Conservation (phyloP, 2,329 filamentous ascomycete genomes). For the Fusarium sp. region DNA sequence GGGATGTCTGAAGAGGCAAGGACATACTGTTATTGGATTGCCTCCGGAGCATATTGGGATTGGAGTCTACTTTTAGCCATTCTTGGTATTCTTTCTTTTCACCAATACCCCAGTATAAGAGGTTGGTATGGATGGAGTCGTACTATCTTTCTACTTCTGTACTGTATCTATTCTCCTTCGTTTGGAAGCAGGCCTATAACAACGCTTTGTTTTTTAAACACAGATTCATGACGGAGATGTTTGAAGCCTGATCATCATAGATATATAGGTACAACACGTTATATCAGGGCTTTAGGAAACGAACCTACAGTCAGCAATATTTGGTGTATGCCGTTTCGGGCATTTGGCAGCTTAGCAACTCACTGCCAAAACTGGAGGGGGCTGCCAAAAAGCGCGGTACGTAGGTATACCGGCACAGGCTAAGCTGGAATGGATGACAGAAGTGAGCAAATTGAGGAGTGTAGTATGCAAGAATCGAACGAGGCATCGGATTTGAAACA, state of each 20-base stretch:
- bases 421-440: not conserved
- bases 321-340: not conserved
- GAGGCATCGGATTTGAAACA: constrained; percentile 42
- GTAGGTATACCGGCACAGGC: not conserved
- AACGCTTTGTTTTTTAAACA: not conserved
- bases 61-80: constrained; percentile 20
- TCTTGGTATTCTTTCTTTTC: constrained; percentile 9
- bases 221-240: not conserved
- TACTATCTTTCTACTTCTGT: constrained; percentile 1
- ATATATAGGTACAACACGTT: not conserved
- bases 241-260: not conserved
- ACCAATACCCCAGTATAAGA: constrained; percentile 27
- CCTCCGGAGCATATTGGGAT: constrained; percentile 21
- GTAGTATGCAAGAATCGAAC: constrained; percentile 44
- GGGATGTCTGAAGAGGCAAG: constrained; percentile 25
- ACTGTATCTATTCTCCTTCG: constrained; percentile 7
- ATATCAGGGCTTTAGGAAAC: not conserved
- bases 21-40: constrained; percentile 11
- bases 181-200: constrained; percentile 2
- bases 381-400: not conserved
- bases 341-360: not conserved
- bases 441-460: constrained; percentile 24
- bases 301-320: not conserved
- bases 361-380: not conserved
- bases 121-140: constrained; percentile 25